These are phyloP conservation scores for Crepidotus variabilis DNA, from an alignment of 768 basidiomycete genomes.

Conservation along the genomic window DNA sequence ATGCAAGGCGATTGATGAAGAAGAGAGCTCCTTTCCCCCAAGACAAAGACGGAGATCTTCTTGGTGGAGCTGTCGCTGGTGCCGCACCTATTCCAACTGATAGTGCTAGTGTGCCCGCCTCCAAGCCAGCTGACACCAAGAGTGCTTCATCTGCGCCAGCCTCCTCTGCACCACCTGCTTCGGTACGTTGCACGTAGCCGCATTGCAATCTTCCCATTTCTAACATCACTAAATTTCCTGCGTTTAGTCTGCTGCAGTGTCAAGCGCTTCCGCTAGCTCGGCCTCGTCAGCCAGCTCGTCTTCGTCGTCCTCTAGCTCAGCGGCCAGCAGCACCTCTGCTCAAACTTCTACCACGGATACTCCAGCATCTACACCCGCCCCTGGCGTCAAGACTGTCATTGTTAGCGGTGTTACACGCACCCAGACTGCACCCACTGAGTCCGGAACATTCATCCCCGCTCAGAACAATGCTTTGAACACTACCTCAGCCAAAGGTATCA, in stretches of 20 bases:
- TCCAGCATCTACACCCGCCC: conserved; percentile 10
- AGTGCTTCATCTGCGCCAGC: conserved; percentile 8
- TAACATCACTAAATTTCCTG: conserved; percentile 2
- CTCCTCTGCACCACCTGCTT: conserved; percentile 7
- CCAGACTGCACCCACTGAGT: conserved; percentile 19
- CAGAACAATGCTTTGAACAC: conserved; percentile 21
- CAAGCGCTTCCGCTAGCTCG: background rate
- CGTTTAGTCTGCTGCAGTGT: background rate
- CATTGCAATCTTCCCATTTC: no score
- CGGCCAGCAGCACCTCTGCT: conserved; percentile 8
- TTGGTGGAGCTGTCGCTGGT: conserved; percentile 26
- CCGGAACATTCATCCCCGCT: conserved; percentile 23
- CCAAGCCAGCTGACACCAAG: conserved; percentile 6
- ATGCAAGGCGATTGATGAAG: conserved; percentile 61
- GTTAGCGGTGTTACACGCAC: conserved; percentile 22
- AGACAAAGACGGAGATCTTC: conserved; percentile 7
- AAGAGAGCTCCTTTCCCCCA: conserved; percentile 47
- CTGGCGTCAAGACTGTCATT: conserved; percentile 14
- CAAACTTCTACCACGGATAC: conserved; percentile 16
- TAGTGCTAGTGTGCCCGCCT: background rate
- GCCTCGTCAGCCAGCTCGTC: conserved; percentile 11
- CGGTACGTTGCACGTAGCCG: conserved; percentile 5
- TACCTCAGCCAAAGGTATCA: conserved; percentile 31
- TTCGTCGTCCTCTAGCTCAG: background rate
- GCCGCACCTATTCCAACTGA: conserved; percentile 21